Percentiles rank a stretch among this genome's conserved stretches.
Conservation (phyloP, 176 grass and related monocot genomes). For the Ananas comosus region DNA sequence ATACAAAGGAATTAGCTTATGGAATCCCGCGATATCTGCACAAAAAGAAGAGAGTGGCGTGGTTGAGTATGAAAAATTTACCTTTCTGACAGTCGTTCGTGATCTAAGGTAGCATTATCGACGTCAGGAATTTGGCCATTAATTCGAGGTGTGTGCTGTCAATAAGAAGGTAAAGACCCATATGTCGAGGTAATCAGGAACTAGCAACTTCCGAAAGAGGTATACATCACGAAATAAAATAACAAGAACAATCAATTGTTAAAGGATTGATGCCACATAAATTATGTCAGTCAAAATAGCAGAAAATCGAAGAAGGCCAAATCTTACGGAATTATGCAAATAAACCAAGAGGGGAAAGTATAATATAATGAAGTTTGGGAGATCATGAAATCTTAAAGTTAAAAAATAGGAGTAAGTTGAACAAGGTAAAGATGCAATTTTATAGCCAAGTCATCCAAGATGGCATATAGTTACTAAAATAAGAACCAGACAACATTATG, state of each 20-base stretch:
- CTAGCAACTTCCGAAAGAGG: constrained; percentile 2
- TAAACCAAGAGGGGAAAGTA: background rate
- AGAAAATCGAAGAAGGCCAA: background rate
- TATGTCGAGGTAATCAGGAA: constrained; percentile 17
- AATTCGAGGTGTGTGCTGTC: constrained; percentile 94
- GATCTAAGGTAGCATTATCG: constrained; percentile 84
- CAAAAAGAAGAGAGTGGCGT: background rate
- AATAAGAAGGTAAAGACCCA: constrained; percentile 11
- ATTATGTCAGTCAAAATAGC: background rate
- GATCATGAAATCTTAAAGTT: too few species aligned
- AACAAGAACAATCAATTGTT: background rate
- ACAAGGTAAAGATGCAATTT: background rate
- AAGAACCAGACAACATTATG: background rate
- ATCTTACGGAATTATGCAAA: background rate
- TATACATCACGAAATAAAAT: constrained; percentile 9
- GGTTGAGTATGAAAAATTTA: constrained; percentile 11
- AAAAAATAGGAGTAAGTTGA: background rate
- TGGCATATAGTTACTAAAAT: background rate
- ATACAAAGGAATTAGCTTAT: background rate
- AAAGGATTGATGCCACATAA: background rate
- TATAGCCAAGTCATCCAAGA: background rate
- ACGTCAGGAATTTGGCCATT: constrained; percentile 92
- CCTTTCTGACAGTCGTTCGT: constrained; percentile 88
- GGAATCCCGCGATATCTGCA: background rate
- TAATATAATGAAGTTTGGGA: background rate